Conservation (phyloP, 805 yeast species). For the Candida xiaguanensis region DNA sequence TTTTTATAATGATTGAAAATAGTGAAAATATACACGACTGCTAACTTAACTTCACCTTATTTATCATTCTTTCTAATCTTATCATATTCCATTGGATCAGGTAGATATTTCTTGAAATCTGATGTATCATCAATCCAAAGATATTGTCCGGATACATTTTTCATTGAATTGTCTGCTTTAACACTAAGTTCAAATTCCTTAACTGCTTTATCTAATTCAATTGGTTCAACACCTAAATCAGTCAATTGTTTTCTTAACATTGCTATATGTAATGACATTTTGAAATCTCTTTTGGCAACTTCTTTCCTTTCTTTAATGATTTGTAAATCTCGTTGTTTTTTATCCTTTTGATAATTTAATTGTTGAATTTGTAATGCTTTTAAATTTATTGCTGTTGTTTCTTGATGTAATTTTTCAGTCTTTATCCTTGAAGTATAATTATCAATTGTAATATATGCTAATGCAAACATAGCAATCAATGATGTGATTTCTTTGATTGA, state of each 20-base stretch:
- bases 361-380: constrained; percentile 42
- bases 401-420: constrained; percentile 32
- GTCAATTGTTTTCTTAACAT: constrained; percentile 56
- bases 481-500: constrained; percentile 37
- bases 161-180: constrained; percentile 53
- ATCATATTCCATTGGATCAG: constrained; percentile 61
- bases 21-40: constrained; percentile 1
- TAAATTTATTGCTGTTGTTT: constrained; percentile 33
- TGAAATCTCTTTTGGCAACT: constrained; percentile 46
- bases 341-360: constrained; percentile 46
- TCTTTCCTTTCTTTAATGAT: constrained; percentile 50
- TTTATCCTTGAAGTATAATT: constrained; percentile 41
- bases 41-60: neutral
- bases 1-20: neutral
- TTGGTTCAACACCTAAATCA: constrained; percentile 58
- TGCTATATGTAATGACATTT: constrained; percentile 66
- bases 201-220: constrained; percentile 46
- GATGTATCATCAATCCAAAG: constrained; percentile 60
- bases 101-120: constrained; percentile 47
- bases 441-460: constrained; percentile 50
- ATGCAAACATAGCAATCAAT: constrained; percentile 38
- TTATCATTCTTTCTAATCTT: constrained; percentile 16
- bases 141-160: constrained; percentile 50
- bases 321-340: constrained; percentile 50
- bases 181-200: constrained; percentile 56